phyloP scores from a whole-genome alignment of 2,329 filamentous ascomycete genomes.

The Calonectria hongkongensis region DNA sequence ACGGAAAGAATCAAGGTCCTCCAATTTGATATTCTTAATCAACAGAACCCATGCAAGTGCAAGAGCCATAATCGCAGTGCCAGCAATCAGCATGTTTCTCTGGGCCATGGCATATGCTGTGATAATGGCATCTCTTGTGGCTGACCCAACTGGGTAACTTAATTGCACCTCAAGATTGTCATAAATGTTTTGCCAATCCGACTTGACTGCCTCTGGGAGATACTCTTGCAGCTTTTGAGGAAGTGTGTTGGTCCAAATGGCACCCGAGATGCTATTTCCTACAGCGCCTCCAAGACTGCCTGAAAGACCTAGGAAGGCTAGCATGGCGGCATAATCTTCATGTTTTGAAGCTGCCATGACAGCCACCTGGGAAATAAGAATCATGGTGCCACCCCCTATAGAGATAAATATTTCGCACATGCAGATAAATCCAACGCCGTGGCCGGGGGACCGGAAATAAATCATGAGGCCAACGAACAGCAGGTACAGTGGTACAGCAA shows the following conservation, averaged over 20 bases:
- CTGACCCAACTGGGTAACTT: slow-evolving; percentile 46
- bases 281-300: slow-evolving; percentile 4
- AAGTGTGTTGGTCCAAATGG: slow-evolving; percentile 12
- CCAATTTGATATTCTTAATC: slow-evolving; percentile 46
- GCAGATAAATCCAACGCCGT: slow-evolving; percentile 2
- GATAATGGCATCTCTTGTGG: slow-evolving; percentile 51
- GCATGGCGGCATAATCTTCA: slow-evolving; percentile 13
- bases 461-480: slow-evolving; percentile 17
- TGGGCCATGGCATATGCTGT: slow-evolving; percentile 39
- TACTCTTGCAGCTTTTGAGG: slow-evolving; percentile 11
- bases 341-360: slow-evolving; percentile 20
- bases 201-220: slow-evolving; percentile 10
- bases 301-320: slow-evolving; percentile 7
- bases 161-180: slow-evolving; percentile 46
- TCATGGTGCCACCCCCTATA: slow-evolving; percentile 10
- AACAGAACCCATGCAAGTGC: slow-evolving; percentile 46
- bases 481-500: slow-evolving; percentile 1
- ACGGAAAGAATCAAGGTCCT: not conserved
- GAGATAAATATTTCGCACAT: slow-evolving; percentile 22
- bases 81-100: slow-evolving; percentile 49
- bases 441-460: not conserved
- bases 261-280: slow-evolving; percentile 12
- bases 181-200: slow-evolving; percentile 1
- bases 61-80: slow-evolving; percentile 47
- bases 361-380: slow-evolving; percentile 1